Evolutionary conservation across 1,139 yeast genomes (phyloP), one percentile per base, ranked within the genome.

Genomic region (Debaryomyces sp.): DNA sequence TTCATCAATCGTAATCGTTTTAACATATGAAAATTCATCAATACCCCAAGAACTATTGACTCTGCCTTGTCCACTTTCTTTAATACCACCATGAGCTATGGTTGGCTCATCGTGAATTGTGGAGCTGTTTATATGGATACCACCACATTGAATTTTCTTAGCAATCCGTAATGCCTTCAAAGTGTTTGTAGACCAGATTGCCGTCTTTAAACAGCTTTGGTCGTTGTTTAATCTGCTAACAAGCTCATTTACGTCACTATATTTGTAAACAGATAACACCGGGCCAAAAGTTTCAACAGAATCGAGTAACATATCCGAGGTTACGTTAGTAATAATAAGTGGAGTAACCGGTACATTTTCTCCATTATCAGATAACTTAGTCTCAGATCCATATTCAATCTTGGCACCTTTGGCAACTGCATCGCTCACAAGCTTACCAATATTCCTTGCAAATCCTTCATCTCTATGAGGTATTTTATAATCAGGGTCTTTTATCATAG

Each of bases 21-120:
- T 78, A n/a, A 63, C 50, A 46, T 62, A 66, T 13, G 65, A 53
- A 54, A 79, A 80, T 56, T 74, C 80, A 26, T 71, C 71, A 22
- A 80, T 57, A 0, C 84, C 84, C 84, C 83, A 80, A 8, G 54
- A 54, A 32, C 78, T 68, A 50, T 80, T 80, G 64, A 81, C 80
- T 45, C 82, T 60, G 4, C 85, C 85, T 43, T 55, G 59, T 2
- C 86, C 86, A 51, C 83, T 78, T 4, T 57, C 53, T 51, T 80
- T 80, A 36, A 75, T 69, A 1, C 85, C 86, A 6, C 86, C 86
- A 56, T 81, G 86, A 0, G 85, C 85, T 1, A 76, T 57, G 7
- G 74, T 68, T 3, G 81, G 63, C 53, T 79, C 82, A 52, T 81
- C 86, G 50, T 66, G 71, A 2, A 81, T 59, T 1, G 83, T 78